These are phyloP conservation scores for Carex littledalei DNA, from an alignment of 176 grass and related monocot species.

Conservation along the genomic window DNA sequence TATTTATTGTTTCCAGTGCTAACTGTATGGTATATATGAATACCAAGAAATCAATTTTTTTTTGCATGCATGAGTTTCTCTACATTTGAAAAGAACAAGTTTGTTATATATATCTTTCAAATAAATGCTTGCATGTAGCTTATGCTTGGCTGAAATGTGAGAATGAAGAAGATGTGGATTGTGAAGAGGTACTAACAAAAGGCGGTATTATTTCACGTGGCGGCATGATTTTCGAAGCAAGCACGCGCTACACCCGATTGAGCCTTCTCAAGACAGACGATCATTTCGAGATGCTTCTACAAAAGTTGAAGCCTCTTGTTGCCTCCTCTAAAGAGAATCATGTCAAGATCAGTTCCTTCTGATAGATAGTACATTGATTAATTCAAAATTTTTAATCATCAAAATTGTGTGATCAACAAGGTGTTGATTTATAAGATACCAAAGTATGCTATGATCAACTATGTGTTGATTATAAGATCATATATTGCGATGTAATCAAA, in stretches of 20 bases:
- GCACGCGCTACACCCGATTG: constrained; percentile 40
- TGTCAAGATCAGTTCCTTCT: neutral
- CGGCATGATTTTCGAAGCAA: neutral
- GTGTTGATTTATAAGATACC: neutral
- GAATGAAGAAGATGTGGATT: constrained; percentile 60
- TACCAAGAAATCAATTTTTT: no score
- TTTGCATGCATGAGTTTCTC: neutral
- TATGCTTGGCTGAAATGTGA: constrained; percentile 85
- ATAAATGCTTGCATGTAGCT: constrained; percentile 22
- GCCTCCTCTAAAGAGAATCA: constrained; percentile 19
- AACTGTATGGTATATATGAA: neutral
- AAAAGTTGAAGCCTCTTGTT: constrained; percentile 43
- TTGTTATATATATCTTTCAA: neutral
- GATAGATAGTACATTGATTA: constrained; percentile 10
- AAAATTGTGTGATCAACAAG: neutral
- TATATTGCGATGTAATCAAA: neutral
- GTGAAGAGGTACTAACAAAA: constrained; percentile 31
- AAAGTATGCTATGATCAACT: neutral
- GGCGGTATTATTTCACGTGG: constrained; percentile 42
- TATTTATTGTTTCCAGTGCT: neutral
- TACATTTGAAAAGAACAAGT: neutral
- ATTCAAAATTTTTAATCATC: neutral
- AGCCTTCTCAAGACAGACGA: constrained; percentile 60
- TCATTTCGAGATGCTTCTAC: constrained; percentile 58
- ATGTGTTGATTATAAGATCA: neutral